These are phyloP conservation scores for Hanseniaspora lachancei DNA, from an alignment of 805 yeast species.

Conservation along the genomic window DNA sequence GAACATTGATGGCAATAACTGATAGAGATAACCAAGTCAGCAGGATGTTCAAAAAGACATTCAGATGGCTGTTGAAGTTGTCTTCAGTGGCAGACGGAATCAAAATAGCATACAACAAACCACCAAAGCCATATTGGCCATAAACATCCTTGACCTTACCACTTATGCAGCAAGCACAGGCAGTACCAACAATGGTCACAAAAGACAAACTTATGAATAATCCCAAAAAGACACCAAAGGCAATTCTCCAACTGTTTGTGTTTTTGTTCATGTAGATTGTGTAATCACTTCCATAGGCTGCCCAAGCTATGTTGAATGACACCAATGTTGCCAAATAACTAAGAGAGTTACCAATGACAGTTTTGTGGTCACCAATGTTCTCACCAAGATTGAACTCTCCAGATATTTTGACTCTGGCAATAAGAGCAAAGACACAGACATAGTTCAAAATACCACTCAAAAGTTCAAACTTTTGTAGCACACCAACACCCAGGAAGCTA, in stretches of 20 bases:
- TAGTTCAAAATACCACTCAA: slow-evolving; percentile 83
- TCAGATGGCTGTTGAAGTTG: slow-evolving; percentile 51
- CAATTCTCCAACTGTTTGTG: slow-evolving; percentile 46
- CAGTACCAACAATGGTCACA: slow-evolving; percentile 74
- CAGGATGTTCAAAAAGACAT: slow-evolving; percentile 81
- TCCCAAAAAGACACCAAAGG: slow-evolving; percentile 51
- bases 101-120: slow-evolving; percentile 64
- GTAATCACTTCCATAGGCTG: slow-evolving; percentile 84
- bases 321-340: slow-evolving; percentile 72
- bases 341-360: slow-evolving; percentile 62
- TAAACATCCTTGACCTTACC: slow-evolving; percentile 35
- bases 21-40: slow-evolving; percentile 71
- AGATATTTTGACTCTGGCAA: slow-evolving; percentile 59
- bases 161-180: slow-evolving; percentile 30
- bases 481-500: slow-evolving; percentile 74
- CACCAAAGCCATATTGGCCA: slow-evolving; percentile 53
- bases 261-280: slow-evolving; percentile 71
- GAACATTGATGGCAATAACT: slow-evolving; percentile 81
- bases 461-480: slow-evolving; percentile 69
- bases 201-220: slow-evolving; percentile 55
- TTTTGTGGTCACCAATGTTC: slow-evolving; percentile 36
- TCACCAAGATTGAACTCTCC: slow-evolving; percentile 48
- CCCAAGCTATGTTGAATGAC: slow-evolving; percentile 92
- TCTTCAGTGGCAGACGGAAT: slow-evolving; percentile 28
- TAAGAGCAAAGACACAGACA: slow-evolving; percentile 59